Percentiles rank a stretch among this genome's conserved stretches.
Evolutionary conservation across 78 protist genomes (phyloP).

Genomic region (Diacronema lutheri): DNA sequence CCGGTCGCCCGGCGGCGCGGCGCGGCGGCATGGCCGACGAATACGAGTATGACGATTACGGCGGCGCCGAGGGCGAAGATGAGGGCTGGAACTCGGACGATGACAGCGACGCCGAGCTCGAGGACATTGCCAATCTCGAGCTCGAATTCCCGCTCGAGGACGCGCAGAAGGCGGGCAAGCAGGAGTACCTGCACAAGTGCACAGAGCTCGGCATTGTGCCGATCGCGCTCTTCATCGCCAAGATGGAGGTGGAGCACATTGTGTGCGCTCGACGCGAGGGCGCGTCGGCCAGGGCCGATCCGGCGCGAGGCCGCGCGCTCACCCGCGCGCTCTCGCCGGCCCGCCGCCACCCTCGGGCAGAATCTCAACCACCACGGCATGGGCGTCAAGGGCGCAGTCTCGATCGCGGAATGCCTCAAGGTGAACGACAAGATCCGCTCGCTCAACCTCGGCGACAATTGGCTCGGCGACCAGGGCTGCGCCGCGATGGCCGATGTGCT

Average conservation of each 20-base stretch:
- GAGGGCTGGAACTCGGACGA: not conserved
- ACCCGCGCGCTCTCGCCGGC: too few relatives aligned
- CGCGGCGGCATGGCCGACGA: too few relatives aligned
- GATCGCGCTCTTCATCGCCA: not conserved
- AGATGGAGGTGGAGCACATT: not conserved
- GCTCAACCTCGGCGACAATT: slow-evolving; percentile 54
- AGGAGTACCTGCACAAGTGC: not conserved
- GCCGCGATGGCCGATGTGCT: slow-evolving; percentile 41
- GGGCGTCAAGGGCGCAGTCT: not conserved
- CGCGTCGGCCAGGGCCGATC: too few relatives aligned
- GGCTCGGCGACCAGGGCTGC: slow-evolving; percentile 58
- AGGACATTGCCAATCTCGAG: not conserved
- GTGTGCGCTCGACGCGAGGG: too few relatives aligned
- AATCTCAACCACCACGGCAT: not conserved
- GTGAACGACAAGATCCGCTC: slow-evolving; percentile 22
- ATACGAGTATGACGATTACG: not conserved
- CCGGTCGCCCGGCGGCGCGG: too few relatives aligned
- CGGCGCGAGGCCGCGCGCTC: too few relatives aligned
- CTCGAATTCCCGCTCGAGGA: not conserved
- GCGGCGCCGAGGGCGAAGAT: not conserved
- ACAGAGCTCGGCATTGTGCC: not conserved
- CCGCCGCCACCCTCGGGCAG: too few relatives aligned
- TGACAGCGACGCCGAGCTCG: not conserved
- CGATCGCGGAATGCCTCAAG: slow-evolving; percentile 34
- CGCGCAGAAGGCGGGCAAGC: not conserved